Conservation (phyloP, 1,284 basidiomycete species). For the Chondrostereum purpureum region DNA sequence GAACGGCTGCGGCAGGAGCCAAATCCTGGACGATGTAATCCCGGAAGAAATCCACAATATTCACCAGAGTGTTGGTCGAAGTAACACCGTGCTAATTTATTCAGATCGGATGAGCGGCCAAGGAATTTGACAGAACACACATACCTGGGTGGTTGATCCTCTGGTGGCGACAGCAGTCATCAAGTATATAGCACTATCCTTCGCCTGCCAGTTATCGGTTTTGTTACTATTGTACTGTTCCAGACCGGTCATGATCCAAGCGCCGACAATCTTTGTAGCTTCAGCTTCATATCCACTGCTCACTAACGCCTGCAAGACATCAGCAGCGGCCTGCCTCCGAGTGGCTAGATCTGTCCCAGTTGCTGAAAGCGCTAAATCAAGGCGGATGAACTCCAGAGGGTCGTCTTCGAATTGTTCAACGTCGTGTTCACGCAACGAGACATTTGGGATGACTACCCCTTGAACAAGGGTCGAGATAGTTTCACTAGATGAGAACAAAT, state of each 20-base stretch:
- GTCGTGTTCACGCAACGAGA: conserved; percentile 82
- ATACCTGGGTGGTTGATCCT: conserved; percentile 76
- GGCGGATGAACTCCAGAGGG: conserved; percentile 90
- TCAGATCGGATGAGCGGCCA: conserved; percentile 3
- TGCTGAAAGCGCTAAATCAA: conserved; percentile 77
- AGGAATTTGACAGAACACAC: conserved; percentile 14
- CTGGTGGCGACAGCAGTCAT: conserved; percentile 87
- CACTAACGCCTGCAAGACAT: conserved; percentile 85
- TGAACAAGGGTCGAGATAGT: conserved; percentile 83
- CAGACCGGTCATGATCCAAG: conserved; percentile 78
- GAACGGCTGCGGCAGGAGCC: conserved; percentile 63
- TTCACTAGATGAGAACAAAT: conserved; percentile 64
- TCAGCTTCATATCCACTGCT: conserved; percentile 74
- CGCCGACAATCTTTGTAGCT: conserved; percentile 79
- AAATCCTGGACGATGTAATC: conserved; percentile 88
- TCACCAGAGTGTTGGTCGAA: conserved; percentile 85
- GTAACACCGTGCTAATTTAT: conserved; percentile 78
- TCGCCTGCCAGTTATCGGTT: conserved; percentile 80
- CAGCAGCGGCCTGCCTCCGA: conserved; percentile 86
- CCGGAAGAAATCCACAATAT: conserved; percentile 94
- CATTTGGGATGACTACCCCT: conserved; percentile 92
- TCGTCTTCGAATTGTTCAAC: conserved; percentile 97
- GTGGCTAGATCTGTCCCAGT: conserved; percentile 60
- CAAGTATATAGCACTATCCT: conserved; percentile 95
- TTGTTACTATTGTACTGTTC: conserved; percentile 54